Base-by-base conservation (phyloP, 2,329 filamentous ascomycete species). In the Fusarium sp. region DNA sequence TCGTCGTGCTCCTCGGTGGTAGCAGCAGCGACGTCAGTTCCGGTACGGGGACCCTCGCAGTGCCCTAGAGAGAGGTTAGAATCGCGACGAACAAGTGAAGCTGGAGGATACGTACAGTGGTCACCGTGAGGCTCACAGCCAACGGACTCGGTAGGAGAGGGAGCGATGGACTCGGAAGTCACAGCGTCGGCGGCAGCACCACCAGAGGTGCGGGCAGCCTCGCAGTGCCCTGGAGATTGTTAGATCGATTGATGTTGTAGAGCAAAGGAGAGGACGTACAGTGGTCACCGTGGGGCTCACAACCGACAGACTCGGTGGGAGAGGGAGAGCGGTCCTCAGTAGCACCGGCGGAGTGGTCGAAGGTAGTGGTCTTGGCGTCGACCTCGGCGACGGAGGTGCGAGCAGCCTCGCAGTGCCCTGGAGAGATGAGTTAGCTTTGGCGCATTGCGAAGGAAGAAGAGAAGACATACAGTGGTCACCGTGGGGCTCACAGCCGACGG, bases 241-340 rank as follows among this genome's bases (percentile, higher is more conserved):
- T 5, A 65, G 24, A n/a, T 62, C 29, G 6, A 13, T 18, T 22
- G n/a, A 2, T 18, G 9, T 37, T 18, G 2, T 1, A 3, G 8
- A 24, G 4, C 3, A 13, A 11, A 18, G 4, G 9, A 3, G 6
- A 7, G 5, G 6, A 65, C 45, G 6, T 58, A 71, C 69, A 78
- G 69, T 78, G 76, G 52, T 77, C 76, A 1, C 76, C 76, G 16
- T 78, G 76, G 45, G 74, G 65, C 8, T 76, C 74, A 11, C 77
- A 78, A 10, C 77, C 77, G 14, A 70, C 64, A 2, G 77, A 78
- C 72, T 78, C 77, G 52, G 77, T 79, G 6, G 77, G 77, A 39
- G 69, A 74, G 6, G 77, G 68, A 10, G 41, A 45, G 0, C 48
- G 56, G 3, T 67, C 56, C 18, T 61, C 58, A 5, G 72, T 69